Percentiles rank a stretch among this genome's conserved stretches.
Conservation (phyloP, 371 early-diverging fungal genomes). For the Chytridium lagenaria region DNA sequence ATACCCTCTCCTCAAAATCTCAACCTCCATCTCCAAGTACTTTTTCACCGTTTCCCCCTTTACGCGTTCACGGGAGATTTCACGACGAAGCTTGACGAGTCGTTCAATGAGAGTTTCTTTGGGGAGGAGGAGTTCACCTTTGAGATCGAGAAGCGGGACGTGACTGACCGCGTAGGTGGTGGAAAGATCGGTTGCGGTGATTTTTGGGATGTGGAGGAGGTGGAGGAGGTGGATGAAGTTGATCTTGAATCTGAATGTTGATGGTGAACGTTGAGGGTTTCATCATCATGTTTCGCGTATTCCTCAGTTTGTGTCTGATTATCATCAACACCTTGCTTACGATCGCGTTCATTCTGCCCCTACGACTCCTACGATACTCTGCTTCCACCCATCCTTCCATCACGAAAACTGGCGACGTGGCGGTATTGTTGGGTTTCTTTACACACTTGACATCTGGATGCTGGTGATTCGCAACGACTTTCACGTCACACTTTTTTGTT, state of each 20-base stretch:
- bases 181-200: neutral
- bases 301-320: neutral
- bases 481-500: neutral
- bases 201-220: neutral
- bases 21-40: neutral
- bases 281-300: neutral
- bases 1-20: slow-evolving; percentile 1
- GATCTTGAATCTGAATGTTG: neutral
- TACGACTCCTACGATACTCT: neutral
- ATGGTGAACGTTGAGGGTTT: too few species aligned
- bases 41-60: neutral
- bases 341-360: neutral
- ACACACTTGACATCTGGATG: neutral
- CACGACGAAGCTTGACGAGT: neutral
- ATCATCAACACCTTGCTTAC: neutral
- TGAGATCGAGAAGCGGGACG: neutral
- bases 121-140: neutral
- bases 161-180: neutral
- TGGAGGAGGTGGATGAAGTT: neutral
- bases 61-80: neutral
- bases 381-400: slow-evolving; percentile 3
- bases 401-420: neutral
- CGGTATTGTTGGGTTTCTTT: neutral
- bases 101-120: neutral
- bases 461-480: slow-evolving; percentile 1